Evolutionary conservation across 2,329 filamentous ascomycete species (phyloP), one percentile per base, ranked within the genome.

Genomic region (Cercospora zeina): DNA sequence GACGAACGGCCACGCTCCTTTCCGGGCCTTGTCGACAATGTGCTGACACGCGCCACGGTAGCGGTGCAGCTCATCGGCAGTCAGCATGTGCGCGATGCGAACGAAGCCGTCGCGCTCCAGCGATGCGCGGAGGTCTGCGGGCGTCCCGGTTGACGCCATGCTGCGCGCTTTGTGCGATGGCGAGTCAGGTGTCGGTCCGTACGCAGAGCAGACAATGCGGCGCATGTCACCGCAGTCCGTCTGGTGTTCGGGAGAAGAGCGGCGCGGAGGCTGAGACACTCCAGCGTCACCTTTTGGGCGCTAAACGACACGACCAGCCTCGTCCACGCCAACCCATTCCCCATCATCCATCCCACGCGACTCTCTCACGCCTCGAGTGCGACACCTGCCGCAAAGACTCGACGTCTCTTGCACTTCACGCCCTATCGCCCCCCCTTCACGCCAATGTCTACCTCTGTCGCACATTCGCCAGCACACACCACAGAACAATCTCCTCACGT

Each of bases 1-100:
- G 71, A 96, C 87, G 76, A 89, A 83, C 2, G 90, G 90, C 91
- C 91, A 96, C 65, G 81, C 72, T 37, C 91, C 91, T n/a, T 79
- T 69, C 65, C 89, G 86, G 45, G 89, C 88, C 45, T 85, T 78
- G 2, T 77, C 72, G 19, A 86, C 85, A n/a, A 84, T 83, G 61
- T 81, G 75, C 34, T 78, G 72, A 55, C 86, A 84, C 45, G 87
- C 87, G 58, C 74, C 72, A 69, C 87, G 88, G 65, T 93, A 85
- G 19, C 77, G 70, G 24, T 78, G 65, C 49, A 95, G 79, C 63
- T 86, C 80, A 16, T 77, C 61, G 1, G 81, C 75, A 61, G 80
- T 77, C 69, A 96, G 80, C 65, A 90, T 79, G 36, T 82, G 83
- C 42, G 85, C 87, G 71, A 95, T 82, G 60, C 89, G 77, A 54